Evolutionary conservation across 2,329 filamentous ascomycete species (phyloP).

Genomic region (Diaporthe sp.): DNA sequence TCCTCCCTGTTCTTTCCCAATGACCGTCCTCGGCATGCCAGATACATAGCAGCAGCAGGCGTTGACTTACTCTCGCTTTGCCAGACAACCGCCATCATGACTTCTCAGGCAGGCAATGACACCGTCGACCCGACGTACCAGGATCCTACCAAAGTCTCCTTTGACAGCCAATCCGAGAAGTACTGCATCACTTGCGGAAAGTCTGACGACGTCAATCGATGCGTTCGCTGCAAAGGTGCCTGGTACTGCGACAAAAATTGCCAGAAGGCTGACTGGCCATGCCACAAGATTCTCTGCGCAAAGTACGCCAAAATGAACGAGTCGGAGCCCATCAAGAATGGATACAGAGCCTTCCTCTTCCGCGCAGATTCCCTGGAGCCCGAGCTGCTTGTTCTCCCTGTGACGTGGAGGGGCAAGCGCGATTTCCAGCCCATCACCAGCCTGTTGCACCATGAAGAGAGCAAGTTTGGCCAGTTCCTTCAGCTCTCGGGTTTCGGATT

Average conservation of each 20-base stretch:
- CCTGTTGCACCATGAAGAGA: too few species aligned
- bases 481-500: neutral
- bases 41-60: too few species aligned
- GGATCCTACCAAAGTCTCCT: neutral
- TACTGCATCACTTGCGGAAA: constrained; percentile 11
- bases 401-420: neutral
- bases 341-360: neutral
- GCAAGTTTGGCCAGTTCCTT: too few species aligned
- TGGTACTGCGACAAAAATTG: neutral
- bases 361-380: neutral
- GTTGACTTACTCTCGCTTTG: too few species aligned
- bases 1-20: too few species aligned
- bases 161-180: neutral
- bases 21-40: too few species aligned
- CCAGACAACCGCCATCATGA: neutral
- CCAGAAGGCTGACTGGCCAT: neutral
- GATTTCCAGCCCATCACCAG: neutral
- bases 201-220: neutral
- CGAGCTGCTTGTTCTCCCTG: neutral
- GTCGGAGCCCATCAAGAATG: neutral
- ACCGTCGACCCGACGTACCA: neutral
- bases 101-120: neutral
- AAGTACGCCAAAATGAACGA: neutral
- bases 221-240: neutral
- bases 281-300: neutral